These are phyloP conservation scores for Leccinum fibrillosum DNA, from an alignment of 768 basidiomycete species.

Conservation along the genomic window DNA sequence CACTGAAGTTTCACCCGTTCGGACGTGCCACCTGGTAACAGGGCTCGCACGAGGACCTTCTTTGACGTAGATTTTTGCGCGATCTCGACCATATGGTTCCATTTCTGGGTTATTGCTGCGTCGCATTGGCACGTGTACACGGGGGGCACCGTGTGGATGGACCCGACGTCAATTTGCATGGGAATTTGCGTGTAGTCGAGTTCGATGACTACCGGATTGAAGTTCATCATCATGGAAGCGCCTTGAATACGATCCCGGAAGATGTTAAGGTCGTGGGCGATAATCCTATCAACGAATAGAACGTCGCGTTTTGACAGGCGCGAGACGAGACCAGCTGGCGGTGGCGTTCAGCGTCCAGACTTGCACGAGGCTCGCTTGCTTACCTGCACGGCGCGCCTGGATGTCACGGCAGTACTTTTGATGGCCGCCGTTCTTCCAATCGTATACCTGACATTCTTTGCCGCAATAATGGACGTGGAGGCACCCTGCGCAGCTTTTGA, in stretches of 20 bases:
- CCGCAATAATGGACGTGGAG: constrained; percentile 30
- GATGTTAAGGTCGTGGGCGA: constrained; percentile 16
- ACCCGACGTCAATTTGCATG: constrained; percentile 16
- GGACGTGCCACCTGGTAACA: constrained; percentile 25
- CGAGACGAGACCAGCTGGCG: constrained; percentile 20
- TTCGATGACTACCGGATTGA: constrained; percentile 22
- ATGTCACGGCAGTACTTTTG: constrained; percentile 25
- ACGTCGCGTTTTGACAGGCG: constrained; percentile 21
- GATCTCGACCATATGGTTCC: constrained; percentile 27
- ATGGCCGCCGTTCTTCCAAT: constrained; percentile 30
- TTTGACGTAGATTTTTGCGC: constrained; percentile 22
- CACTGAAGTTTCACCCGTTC: constrained; percentile 26
- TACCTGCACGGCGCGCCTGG: constrained; percentile 25
- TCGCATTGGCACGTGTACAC: constrained; percentile 25
- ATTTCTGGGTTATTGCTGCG: constrained; percentile 18
- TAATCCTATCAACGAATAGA: constrained; percentile 24
- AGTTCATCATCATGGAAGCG: background rate
- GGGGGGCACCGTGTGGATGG: constrained; percentile 1
- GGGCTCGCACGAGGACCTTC: constrained; percentile 26
- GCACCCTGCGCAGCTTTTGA: constrained; percentile 28
- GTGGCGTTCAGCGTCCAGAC: background rate
- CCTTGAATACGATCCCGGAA: constrained; percentile 18
- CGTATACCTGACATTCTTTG: constrained; percentile 30
- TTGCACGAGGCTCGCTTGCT: background rate
- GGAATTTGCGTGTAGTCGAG: constrained; percentile 25